Conservation (phyloP, 2,329 filamentous ascomycete genomes). For the Aspergillus novofumigatus region DNA sequence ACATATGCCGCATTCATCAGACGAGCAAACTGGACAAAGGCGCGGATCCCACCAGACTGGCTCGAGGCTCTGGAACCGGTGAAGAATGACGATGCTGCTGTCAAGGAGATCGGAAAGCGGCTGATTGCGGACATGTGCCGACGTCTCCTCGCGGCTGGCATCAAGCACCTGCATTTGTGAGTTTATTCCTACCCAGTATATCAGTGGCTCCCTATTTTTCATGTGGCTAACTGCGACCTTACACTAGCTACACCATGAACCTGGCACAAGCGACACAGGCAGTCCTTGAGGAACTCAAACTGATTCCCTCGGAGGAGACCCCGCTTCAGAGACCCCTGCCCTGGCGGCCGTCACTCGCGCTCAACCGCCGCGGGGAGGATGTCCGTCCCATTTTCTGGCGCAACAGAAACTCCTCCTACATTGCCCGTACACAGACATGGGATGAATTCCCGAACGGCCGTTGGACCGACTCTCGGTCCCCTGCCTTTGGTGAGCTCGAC, state of each 20-base stretch:
- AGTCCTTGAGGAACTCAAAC: slow-evolving; percentile 83
- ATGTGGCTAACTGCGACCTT: not conserved
- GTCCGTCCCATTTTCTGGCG: slow-evolving; percentile 98
- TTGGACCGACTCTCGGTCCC: slow-evolving; percentile 95
- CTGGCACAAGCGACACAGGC: slow-evolving; percentile 89
- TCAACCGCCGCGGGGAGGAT: slow-evolving; percentile 86
- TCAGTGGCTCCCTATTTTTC: not conserved
- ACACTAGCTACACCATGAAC: slow-evolving; percentile 86
- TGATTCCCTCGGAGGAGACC: slow-evolving; percentile 72
- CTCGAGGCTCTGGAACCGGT: slow-evolving; percentile 78
- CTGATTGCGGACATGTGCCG: slow-evolving; percentile 88
- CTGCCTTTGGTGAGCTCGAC: slow-evolving; percentile 92
- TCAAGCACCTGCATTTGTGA: slow-evolving; percentile 84
- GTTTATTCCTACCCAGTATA: slow-evolving; percentile 16
- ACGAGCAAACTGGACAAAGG: slow-evolving; percentile 86
- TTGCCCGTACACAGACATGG: slow-evolving; percentile 95
- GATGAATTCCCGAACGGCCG: slow-evolving; percentile 98
- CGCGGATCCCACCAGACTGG: slow-evolving; percentile 77
- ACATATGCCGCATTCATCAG: slow-evolving; percentile 92
- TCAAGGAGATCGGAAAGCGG: slow-evolving; percentile 81
- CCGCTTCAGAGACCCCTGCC: slow-evolving; percentile 86
- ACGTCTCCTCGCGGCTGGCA: slow-evolving; percentile 75
- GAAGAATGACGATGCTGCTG: slow-evolving; percentile 93
- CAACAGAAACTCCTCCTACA: slow-evolving; percentile 92
- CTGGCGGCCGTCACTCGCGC: slow-evolving; percentile 90